A percentile compares a stretch with the other conserved stretches of the same genome.
Evolutionary conservation across 2,329 filamentous ascomycete genomes (phyloP).

Genomic region (Monilinia fructicola): DNA sequence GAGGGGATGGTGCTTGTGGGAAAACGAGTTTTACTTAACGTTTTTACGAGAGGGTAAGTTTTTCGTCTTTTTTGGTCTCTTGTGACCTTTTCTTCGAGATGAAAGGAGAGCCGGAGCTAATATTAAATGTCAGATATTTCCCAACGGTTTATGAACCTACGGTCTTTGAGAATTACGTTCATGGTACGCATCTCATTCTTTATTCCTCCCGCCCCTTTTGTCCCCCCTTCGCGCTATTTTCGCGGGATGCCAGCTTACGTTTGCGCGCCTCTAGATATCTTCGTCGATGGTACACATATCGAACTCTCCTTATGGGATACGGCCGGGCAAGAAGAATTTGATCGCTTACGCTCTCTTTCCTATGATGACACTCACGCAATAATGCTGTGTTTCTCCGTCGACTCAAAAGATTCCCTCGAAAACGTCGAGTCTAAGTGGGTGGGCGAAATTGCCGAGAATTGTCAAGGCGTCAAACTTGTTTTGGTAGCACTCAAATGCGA

Average conservation of each 20-base stretch:
- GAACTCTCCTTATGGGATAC: conserved; percentile 98
- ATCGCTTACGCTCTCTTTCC: conserved; percentile 88
- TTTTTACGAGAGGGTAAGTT: conserved; percentile 92
- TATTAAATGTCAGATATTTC: conserved; percentile 67
- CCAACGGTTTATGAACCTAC: conserved; percentile 98
- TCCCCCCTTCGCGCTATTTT: background rate
- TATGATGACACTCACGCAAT: conserved; percentile 98
- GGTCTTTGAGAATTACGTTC: conserved; percentile 98
- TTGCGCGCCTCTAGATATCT: conserved; percentile 69
- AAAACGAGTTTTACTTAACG: conserved; percentile 95
- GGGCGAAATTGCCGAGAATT: conserved; percentile 96
- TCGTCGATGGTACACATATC: conserved; percentile 95
- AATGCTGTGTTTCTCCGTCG: conserved; percentile 98
- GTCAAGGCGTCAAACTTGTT: conserved; percentile 90
- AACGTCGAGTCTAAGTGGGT: conserved; percentile 99
- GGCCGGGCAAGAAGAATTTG: conserved; percentile 98
- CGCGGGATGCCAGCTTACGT: conserved; percentile 10
- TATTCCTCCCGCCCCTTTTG: background rate
- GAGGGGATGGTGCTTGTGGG: conserved; percentile 92
- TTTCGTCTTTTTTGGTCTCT: conserved; percentile 27
- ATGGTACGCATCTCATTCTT: conserved; percentile 62
- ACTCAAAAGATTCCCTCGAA: conserved; percentile 93
- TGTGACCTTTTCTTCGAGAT: background rate
- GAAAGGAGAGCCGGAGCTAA: conserved; percentile 26
- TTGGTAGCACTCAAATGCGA: conserved; percentile 97